Base-by-base conservation (phyloP, 75 land plant genomes). In the Pseudotsuga menziesii region DNA sequence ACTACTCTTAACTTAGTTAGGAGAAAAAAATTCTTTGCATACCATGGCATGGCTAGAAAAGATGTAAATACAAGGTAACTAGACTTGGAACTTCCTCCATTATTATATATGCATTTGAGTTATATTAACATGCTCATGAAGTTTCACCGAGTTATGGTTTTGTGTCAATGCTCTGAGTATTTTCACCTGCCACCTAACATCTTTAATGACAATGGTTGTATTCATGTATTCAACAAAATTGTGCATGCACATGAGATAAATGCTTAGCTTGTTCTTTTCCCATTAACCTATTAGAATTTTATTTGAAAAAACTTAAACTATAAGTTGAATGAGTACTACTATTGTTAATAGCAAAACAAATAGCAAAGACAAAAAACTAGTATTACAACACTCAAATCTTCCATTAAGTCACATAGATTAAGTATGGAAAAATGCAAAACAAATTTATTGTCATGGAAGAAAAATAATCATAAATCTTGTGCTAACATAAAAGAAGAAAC, bases 151-250 rank as follows among this genome's bases (percentile, higher is more conserved):
- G 79, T 93, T 91, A 59, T 70, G 80, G 83, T 93, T 94, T 26
- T 92, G 94, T 64, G 90, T 85, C 75, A 93, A 75, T 32, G 94
- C 94, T 84, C 85, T 89, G 74, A 93, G 83, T 63, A 93, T 93
- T 63, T 93, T 93, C 80, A 91, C 96, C 78, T 93, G 94, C 79
- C 94, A 72, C 78, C 91, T 78, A n/a, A 94, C 97, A 88, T 94
- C 97, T 80, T 94, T 94, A 80, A 94, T 91, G 61, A 94, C 94
- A 78, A 93, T 93, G 29, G 96, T 87, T 52, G 96, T 91, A 4
- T 92, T 93, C 96, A 91, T 93, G 94, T 93, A 81, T 17, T 56
- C 71, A 74, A 6, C 3, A 69, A 39, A 19, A 41, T 44, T 20
- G 9, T 41, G 5, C 17, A 69, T 16, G 52, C 9, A 69, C n/a